Conservation (phyloP, 116 monocot genomes). For the Iris pallida region DNA sequence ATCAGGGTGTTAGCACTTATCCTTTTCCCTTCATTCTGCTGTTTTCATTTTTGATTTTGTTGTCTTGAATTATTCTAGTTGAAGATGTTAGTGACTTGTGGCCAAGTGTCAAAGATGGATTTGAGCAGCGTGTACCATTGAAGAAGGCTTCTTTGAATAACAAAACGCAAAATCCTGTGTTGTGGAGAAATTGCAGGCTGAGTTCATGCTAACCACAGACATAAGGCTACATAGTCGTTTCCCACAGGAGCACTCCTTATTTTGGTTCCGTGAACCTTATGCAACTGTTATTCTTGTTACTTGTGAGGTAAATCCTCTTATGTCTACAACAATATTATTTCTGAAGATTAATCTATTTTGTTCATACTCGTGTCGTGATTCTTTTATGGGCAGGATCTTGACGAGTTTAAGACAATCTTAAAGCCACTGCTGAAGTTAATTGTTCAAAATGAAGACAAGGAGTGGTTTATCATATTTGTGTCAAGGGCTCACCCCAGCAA, state of each 20-base stretch:
- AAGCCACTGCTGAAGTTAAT: conserved; percentile 91
- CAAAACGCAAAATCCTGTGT: conserved; percentile 69
- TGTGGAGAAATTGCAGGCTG: conserved; percentile 66
- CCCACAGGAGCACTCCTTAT: conserved; percentile 76
- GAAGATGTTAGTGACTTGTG: conserved; percentile 95
- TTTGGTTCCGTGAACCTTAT: conserved; percentile 94
- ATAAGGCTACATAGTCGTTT: conserved; percentile 82
- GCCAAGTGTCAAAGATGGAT: no score
- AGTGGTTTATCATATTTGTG: conserved; percentile 97
- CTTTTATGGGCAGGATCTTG: conserved; percentile 64
- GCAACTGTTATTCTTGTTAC: conserved; percentile 82
- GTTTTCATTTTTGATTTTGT: no score
- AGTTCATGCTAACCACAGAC: conserved; percentile 94
- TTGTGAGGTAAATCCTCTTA: conserved; percentile 90
- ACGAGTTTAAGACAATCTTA: conserved; percentile 96
- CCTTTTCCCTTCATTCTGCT: no score
- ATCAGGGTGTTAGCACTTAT: no score
- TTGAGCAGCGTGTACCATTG: conserved; percentile 62
- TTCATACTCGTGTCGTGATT: background rate
- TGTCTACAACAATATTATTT: background rate
- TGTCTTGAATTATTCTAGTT: conserved; percentile 37
- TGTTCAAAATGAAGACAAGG: conserved; percentile 97
- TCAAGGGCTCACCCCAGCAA: conserved; percentile 85
- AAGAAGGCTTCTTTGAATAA: conserved; percentile 72
- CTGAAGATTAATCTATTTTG: background rate